Percentiles rank a stretch among this genome's conserved stretches.
These are phyloP conservation scores for Trypanosoma lewisi DNA, from an alignment of 208 protist species.

Conservation along the genomic window DNA sequence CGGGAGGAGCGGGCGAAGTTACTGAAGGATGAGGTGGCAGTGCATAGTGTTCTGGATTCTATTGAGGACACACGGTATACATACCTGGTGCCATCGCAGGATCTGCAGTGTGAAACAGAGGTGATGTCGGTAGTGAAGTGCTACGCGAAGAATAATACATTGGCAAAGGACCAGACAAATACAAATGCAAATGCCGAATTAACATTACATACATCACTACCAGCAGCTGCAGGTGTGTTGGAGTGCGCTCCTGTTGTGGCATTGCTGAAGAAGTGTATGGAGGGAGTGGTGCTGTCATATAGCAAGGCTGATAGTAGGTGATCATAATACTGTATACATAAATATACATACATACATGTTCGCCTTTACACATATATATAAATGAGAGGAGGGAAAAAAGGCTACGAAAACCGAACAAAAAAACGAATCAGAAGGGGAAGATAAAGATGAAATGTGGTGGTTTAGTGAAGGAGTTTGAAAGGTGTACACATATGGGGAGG, in stretches of 20 bases:
- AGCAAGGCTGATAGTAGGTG: conserved; percentile 17
- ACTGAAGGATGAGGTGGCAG: conserved; percentile 47
- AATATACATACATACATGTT: too few species aligned
- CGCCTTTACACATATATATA: too few species aligned
- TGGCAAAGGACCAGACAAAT: background rate
- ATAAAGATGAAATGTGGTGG: background rate
- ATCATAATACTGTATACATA: too few species aligned
- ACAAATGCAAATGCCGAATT: background rate
- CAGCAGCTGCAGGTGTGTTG: conserved; percentile 36
- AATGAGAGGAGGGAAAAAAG: too few species aligned
- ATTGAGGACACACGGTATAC: conserved; percentile 75
- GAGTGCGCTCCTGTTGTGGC: conserved; percentile 50
- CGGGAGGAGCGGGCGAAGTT: conserved; percentile 58
- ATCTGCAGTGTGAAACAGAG: conserved; percentile 59
- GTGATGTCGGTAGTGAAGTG: conserved; percentile 57
- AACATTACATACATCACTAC: conserved; percentile 3
- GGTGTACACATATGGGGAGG: background rate
- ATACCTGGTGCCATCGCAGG: conserved; percentile 61
- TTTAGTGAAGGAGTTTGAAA: background rate
- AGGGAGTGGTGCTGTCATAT: conserved; percentile 40
- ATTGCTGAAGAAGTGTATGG: conserved; percentile 40
- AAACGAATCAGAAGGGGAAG: background rate
- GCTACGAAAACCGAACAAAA: too few species aligned
- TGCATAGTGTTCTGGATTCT: conserved; percentile 63
- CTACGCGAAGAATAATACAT: conserved; percentile 52